phyloP scores from a whole-genome alignment of 75 land plant species.

The Isoetes taiwanensis region DNA sequence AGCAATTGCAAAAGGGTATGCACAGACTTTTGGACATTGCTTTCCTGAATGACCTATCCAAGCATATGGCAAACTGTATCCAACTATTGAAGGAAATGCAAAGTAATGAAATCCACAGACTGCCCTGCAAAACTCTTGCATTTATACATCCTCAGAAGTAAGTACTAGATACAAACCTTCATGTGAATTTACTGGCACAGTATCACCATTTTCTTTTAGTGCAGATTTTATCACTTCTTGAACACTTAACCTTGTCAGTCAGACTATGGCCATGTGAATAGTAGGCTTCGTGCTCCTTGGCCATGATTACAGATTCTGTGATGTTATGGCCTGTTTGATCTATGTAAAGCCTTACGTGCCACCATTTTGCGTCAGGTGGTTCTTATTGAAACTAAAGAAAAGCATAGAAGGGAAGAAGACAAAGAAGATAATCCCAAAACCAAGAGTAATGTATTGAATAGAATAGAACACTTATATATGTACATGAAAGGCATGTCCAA shows the following conservation, averaged over 20 bases:
- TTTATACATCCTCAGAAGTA: slow-evolving; percentile 49
- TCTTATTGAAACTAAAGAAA: too few relatives aligned
- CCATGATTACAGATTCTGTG: slow-evolving; percentile 25
- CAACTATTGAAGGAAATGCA: slow-evolving; percentile 70
- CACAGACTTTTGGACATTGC: slow-evolving; percentile 64
- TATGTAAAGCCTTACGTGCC: slow-evolving; percentile 44
- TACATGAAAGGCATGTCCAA: too few relatives aligned
- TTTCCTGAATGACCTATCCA: slow-evolving; percentile 64
- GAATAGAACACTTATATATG: too few relatives aligned
- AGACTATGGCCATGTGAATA: slow-evolving; percentile 48
- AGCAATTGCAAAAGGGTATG: slow-evolving; percentile 65
- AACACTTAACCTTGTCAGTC: slow-evolving; percentile 32
- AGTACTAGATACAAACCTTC: slow-evolving; percentile 59
- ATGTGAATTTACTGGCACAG: slow-evolving; percentile 33
- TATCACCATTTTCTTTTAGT: slow-evolving; percentile 16
- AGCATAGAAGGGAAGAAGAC: too few relatives aligned
- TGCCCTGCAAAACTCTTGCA: slow-evolving; percentile 56
- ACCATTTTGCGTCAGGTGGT: slow-evolving; percentile 64
- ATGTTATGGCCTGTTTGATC: slow-evolving; percentile 52
- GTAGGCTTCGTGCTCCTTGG: slow-evolving; percentile 31
- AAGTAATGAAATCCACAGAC: slow-evolving; percentile 81
- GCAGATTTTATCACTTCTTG: slow-evolving; percentile 32
- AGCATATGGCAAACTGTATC: slow-evolving; percentile 66
- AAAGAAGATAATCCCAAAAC: too few relatives aligned
- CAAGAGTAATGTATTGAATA: too few relatives aligned